These are phyloP conservation scores for Trichoderma aggressivum DNA, from an alignment of 2,329 filamentous ascomycete genomes.

Conservation along the genomic window DNA sequence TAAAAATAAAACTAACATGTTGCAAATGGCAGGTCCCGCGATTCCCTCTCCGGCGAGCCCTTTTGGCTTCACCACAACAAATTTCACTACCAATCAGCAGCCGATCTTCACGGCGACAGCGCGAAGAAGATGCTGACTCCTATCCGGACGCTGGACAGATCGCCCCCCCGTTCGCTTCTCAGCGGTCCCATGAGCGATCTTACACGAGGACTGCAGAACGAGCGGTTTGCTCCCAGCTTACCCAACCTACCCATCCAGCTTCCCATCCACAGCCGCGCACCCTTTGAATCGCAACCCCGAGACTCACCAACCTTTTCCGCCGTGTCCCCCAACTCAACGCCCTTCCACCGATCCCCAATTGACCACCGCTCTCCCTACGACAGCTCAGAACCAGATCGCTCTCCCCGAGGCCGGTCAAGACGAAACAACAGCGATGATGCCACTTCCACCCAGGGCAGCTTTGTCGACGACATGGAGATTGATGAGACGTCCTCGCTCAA, in stretches of 20 bases:
- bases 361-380: slow-evolving; percentile 47
- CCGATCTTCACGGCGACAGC: slow-evolving; percentile 47
- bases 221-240: slow-evolving; percentile 40
- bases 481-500: slow-evolving; percentile 51
- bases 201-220: slow-evolving; percentile 35
- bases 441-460: slow-evolving; percentile 44
- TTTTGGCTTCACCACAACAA: slow-evolving; percentile 51
- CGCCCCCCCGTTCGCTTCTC: slow-evolving; percentile 44
- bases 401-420: slow-evolving; percentile 43
- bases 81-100: slow-evolving; percentile 46
- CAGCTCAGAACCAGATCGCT: slow-evolving; percentile 45
- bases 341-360: slow-evolving; percentile 38
- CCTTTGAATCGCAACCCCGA: slow-evolving; percentile 44
- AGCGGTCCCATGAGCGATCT: slow-evolving; percentile 42
- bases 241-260: slow-evolving; percentile 45
- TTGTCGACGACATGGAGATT: slow-evolving; percentile 46
- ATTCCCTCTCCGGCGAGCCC: slow-evolving; percentile 37
- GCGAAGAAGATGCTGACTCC: slow-evolving; percentile 57
- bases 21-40: slow-evolving; percentile 36
- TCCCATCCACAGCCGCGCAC: slow-evolving; percentile 37
- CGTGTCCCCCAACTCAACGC: slow-evolving; percentile 43
- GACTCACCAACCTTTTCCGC: slow-evolving; percentile 49
- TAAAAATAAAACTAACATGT: neutral
- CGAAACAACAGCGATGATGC: slow-evolving; percentile 54
- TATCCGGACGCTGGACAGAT: slow-evolving; percentile 42